Base-by-base conservation (phyloP, 805 yeast genomes). In the Blastobotrys robertii region DNA sequence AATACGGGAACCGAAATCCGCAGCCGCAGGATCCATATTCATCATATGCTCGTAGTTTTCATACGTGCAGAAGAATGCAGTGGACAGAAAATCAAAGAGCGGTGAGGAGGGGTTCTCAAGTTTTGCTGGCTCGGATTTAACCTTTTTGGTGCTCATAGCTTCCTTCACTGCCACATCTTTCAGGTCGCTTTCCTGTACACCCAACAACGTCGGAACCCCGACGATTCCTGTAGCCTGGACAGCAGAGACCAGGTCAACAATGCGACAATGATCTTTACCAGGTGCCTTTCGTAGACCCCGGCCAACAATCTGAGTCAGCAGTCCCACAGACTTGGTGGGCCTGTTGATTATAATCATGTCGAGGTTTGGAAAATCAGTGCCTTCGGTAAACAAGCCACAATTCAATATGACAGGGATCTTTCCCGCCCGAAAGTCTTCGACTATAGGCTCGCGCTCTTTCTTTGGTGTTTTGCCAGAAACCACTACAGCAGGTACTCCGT, bases 341-440 rank as follows among this genome's bases (percentile, higher is more conserved):
- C 96, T 65, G 3, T 84, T 83, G 29, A 88, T 60, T 25, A 88
- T 67, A 9, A 88, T 65, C 28, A 86, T 79, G 55, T 88, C 97
- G 44, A 87, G 81, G 47, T 79, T 79, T 2, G 97, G 97, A 13
- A 90, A 79, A 63, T 88, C 97, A 0, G 97, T 86, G 0, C 97
- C 97, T 59, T 88, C 97, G 0, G 95, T 88, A 52, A 90, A 81
- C 4, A 88, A 84, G 12, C 83, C 85, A 58, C 95, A 92, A 56
- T 90, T 90, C 64, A 92, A 72, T 28, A 88, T 62, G 0, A 90
- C 94, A 3, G 80, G 76, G 13, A 84, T 68, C 11, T 69, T 56
- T 0, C 92, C 87, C 0, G 62, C 51, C 47, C 69, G 72, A 56
- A 88, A 90, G 30, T 73, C 79, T 4, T 65, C 60, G 2, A 87